Evolutionary conservation across 129 eudicot genomes (phyloP), one percentile per base, ranked within the genome.

Genomic region (Escallonia herrerae): DNA sequence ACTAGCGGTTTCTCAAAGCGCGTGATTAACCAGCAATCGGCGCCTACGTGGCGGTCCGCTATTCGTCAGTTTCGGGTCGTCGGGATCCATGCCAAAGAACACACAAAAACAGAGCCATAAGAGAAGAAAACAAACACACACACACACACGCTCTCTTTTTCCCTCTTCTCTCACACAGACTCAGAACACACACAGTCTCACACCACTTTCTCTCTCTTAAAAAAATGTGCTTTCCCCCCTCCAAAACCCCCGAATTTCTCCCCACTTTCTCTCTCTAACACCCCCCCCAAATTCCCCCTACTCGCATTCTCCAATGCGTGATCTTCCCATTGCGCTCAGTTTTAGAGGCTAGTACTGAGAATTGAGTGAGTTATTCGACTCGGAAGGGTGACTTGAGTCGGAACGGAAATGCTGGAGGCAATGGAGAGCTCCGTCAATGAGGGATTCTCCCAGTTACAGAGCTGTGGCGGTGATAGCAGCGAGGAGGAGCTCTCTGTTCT

Each of bases 401-500:
- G 72, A 80, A 67, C 65, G 60, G 73, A 73, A 74, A 86, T 86
- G 86, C 77, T 74, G 58, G 70, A 72, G 76, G 76, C 73, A 40
- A 77, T 85, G 58, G 90, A 70, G 72, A 76, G 83, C 67, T 81
- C 73, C 10, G 72, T 74, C 42, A 81, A 77, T 80, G 86, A 82
- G 7, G 78, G 58, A 60, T 63, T 82, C 59, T 64, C 78, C 10
- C 87, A 80, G 46, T 78, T 80, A 15, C 81, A 79, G 67, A 87
- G 90, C 80, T 84, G 84, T 38, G 91, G 87, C 0, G 88, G 82
- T n/a, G 84, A 89, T 44, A 81, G 91, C 54, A 95, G 86, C 48
- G 97, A 90, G 42, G 97, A 86, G 80, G 97, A 86, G 80, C 74
- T 86, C 66, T 67, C 97, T 5, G 95, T 90, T 6, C 71, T 90